Conservation (phyloP, 371 early-diverging fungal genomes). For the Rhizomucor miehei region DNA sequence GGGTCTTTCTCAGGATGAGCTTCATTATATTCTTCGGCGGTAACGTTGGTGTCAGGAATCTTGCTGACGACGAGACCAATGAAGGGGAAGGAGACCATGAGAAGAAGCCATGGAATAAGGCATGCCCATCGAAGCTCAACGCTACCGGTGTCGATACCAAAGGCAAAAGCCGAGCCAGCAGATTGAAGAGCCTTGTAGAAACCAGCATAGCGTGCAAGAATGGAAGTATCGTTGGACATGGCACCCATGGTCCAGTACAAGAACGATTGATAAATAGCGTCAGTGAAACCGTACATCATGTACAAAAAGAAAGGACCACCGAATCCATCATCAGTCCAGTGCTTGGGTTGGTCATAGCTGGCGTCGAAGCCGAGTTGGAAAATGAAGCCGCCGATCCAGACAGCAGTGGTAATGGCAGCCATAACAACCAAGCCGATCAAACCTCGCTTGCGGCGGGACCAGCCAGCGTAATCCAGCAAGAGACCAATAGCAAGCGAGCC, state of each 20-base stretch:
- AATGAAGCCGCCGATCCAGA: slow-evolving; percentile 63
- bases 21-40: slow-evolving; percentile 11
- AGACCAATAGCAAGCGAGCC: slow-evolving; percentile 53
- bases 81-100: slow-evolving; percentile 34
- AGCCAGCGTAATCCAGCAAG: slow-evolving; percentile 48
- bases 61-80: slow-evolving; percentile 28
- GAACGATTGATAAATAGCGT: slow-evolving; percentile 70
- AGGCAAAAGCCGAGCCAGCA: slow-evolving; percentile 39
- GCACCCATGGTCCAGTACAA: slow-evolving; percentile 82
- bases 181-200: slow-evolving; percentile 71
- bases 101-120: slow-evolving; percentile 31
- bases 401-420: slow-evolving; percentile 45
- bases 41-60: slow-evolving; percentile 24
- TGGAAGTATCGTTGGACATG: slow-evolving; percentile 64
- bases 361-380: slow-evolving; percentile 52
- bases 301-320: slow-evolving; percentile 66
- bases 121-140: slow-evolving; percentile 32
- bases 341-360: slow-evolving; percentile 22
- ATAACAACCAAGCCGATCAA: slow-evolving; percentile 46
- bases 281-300: slow-evolving; percentile 62
- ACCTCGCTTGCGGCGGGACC: slow-evolving; percentile 53
- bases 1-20: no score
- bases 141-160: slow-evolving; percentile 34
- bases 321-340: slow-evolving; percentile 25
- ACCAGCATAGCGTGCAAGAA: slow-evolving; percentile 72